These are phyloP conservation scores for Monarda citriodora DNA, from an alignment of 305 asterid species.

Conservation along the genomic window DNA sequence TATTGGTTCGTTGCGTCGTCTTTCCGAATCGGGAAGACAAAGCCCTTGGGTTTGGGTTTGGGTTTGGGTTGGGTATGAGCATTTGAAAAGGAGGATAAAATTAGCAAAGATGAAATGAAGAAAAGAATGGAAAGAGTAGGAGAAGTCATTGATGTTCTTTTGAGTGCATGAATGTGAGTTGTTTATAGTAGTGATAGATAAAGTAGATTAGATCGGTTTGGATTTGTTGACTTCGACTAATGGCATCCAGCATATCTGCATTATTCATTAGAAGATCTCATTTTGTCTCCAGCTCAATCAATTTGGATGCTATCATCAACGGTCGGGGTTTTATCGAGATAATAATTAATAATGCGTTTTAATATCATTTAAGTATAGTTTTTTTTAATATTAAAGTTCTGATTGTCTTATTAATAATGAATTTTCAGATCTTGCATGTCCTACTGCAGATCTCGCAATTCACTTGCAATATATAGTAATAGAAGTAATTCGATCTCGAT, in stretches of 20 bases:
- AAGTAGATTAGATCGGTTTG: background rate
- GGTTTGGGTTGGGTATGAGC: constrained; percentile 26
- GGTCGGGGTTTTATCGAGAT: too few species aligned
- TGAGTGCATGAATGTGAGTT: too few species aligned
- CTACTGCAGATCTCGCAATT: too few species aligned
- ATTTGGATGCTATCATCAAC: too few species aligned
- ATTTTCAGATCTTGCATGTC: too few species aligned
- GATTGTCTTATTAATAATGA: too few species aligned
- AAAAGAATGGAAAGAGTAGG: constrained; percentile 14
- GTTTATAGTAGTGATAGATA: background rate
- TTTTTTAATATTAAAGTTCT: too few species aligned
- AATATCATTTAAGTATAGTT: too few species aligned
- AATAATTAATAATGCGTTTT: too few species aligned
- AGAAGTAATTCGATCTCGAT: too few species aligned
- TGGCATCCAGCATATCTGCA: constrained; percentile 22
- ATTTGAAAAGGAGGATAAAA: constrained; percentile 14
- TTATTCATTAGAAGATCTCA: constrained; percentile 23
- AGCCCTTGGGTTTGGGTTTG: constrained; percentile 29
- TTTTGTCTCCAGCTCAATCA: constrained; percentile 15
- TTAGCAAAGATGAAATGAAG: constrained; percentile 5
- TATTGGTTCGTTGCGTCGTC: constrained; percentile 36
- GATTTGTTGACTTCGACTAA: constrained; percentile 11
- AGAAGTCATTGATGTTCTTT: constrained; percentile 13
- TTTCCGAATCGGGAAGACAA: constrained; percentile 40
- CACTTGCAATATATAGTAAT: too few species aligned